Evolutionary conservation across 2,329 filamentous ascomycete genomes (phyloP).

Genomic region (Ophiostoma ulmi): DNA sequence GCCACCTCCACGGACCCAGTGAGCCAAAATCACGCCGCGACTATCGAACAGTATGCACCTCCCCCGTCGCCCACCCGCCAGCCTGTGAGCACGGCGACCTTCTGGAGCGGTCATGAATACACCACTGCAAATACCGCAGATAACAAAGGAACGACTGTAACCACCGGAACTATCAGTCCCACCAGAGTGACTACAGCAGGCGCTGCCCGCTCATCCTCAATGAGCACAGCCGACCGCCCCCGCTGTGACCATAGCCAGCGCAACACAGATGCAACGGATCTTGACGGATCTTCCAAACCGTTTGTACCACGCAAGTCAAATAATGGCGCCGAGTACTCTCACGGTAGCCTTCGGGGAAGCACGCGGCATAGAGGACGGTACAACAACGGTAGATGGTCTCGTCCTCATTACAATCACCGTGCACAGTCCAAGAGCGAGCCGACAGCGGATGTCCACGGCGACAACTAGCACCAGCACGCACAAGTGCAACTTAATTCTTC

Average conservation of each 20-base stretch:
- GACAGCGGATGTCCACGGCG: not conserved
- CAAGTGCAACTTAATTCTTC: not conserved
- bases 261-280: constrained; percentile 24
- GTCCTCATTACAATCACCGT: constrained; percentile 40
- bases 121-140: not conserved
- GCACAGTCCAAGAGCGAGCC: constrained; percentile 46
- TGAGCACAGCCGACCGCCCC: constrained; percentile 17
- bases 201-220: not conserved
- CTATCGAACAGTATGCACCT: not conserved
- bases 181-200: not conserved
- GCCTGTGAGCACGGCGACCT: not conserved
- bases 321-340: not conserved
- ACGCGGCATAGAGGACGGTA: constrained; percentile 20
- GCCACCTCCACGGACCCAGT: not conserved
- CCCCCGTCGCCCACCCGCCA: not conserved
- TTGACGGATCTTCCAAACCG: constrained; percentile 6
- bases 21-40: not conserved
- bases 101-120: not conserved
- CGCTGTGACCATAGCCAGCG: constrained; percentile 18
- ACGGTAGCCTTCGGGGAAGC: constrained; percentile 17
- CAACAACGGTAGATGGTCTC: constrained; percentile 25
- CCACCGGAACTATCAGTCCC: not conserved
- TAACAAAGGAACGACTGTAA: not conserved
- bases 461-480: not conserved
- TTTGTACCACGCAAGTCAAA: not conserved